Evolutionary conservation across 306 rosid genomes (phyloP), one percentile per base, ranked within the genome.

Genomic region (Rosa chinensis): DNA sequence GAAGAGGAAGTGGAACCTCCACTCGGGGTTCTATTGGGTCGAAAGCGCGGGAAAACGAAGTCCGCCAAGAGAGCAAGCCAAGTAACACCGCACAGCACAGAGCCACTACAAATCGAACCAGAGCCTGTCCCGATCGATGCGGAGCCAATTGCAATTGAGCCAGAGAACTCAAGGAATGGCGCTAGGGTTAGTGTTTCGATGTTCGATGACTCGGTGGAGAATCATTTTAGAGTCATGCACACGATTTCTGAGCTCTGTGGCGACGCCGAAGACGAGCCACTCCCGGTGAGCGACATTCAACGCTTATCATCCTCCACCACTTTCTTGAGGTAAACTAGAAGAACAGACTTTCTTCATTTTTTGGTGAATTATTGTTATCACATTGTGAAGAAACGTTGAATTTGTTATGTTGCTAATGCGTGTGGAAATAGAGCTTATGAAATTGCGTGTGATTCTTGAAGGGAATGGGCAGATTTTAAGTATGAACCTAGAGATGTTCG

Each of bases 381-480:
- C 37, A n/a, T 21, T 56, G 52, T 74, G 44, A 50, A 50, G 75
- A 32, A 62, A 72, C 25, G n/a, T 72, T 10, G 14, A 49, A 32
- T 32, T 32, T 32, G 37, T 16, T 10, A 82, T 8, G 13, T 32
- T 32, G 37, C 37, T 32, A 32, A 32, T 32, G 37, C 37, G 37
- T 32, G 37, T 32, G 37, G 37, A 32, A 32, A 32, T 32, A 32
- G 37, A 32, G 37, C 45, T 66, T 35, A 17, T 64, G 20, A 32
- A 45, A 17, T 66, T 63, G 20, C 42, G n/a, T 74, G 8, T 40
- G 59, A 66, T 35, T 77, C 21, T 18, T 74, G 37, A 32, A 92
- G 97, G 85, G 94, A 93, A 87, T 95, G 99, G 97, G 92, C 76
- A 66, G 83, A 85, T 81, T 95, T 88, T 79, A 83, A 82, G 56